Evolutionary conservation across 352 stramenopile genomes (phyloP).

Genomic region (Phytophthora rubi): DNA sequence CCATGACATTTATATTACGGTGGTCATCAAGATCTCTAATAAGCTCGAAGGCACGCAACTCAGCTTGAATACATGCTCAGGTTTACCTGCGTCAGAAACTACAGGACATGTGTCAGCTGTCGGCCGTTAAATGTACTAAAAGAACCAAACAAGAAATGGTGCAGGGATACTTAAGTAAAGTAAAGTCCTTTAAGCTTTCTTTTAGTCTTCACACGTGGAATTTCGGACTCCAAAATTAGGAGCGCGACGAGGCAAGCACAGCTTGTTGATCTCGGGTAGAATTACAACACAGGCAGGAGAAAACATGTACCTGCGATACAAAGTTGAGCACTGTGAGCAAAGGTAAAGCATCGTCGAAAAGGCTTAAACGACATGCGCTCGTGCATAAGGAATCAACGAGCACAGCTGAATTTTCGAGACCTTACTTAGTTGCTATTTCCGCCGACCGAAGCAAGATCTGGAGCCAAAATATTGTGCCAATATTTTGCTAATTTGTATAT

Average conservation of each 20-base stretch:
- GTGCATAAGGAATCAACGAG: no score
- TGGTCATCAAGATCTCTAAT: neutral
- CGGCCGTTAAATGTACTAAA: neutral
- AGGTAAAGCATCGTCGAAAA: neutral
- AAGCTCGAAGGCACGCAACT: neutral
- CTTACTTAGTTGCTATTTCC: no score
- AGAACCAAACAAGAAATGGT: no score
- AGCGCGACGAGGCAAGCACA: neutral
- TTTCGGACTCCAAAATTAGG: no score
- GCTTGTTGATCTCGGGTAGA: no score
- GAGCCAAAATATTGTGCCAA: constrained; percentile 2
- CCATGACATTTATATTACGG: constrained; percentile 23
- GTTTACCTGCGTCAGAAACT: neutral
- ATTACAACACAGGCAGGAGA: no score
- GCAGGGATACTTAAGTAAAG: neutral
- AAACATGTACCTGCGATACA: no score
- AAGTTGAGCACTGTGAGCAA: neutral
- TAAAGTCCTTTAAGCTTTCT: neutral
- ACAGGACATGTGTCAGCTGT: neutral
- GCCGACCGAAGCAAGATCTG: no score
- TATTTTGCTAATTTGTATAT: neutral
- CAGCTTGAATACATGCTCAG: neutral
- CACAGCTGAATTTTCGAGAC: no score
- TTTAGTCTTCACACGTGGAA: neutral
- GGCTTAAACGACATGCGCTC: neutral